Evolutionary conservation across 177 flowering plant species (phyloP).

Genomic region (Telopea speciosissima): DNA sequence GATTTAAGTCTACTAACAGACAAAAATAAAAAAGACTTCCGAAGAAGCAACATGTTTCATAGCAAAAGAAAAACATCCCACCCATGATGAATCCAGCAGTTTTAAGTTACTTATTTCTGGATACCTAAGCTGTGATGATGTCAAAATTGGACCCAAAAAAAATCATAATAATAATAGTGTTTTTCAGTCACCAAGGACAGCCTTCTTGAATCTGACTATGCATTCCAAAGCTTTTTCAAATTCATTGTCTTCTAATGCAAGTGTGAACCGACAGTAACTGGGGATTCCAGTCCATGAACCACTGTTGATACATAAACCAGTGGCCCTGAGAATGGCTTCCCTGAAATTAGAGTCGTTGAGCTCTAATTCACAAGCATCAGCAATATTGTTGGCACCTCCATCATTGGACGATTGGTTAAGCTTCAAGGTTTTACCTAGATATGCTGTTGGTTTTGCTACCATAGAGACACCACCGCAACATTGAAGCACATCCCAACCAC

Average conservation of each 20-base stretch:
- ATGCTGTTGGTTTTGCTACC: conserved; percentile 85
- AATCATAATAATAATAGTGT: background rate
- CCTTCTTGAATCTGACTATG: conserved; percentile 48
- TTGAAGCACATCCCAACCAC: conserved; percentile 83
- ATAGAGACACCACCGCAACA: conserved; percentile 66
- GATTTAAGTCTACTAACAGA: too few relatives aligned
- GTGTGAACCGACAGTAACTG: conserved; percentile 77
- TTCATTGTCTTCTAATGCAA: conserved; percentile 71
- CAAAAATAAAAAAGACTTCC: too few relatives aligned
- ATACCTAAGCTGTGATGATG: background rate
- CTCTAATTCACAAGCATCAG: conserved; percentile 27
- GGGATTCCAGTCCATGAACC: conserved; percentile 85
- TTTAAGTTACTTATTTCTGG: conserved; percentile 3
- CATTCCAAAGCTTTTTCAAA: conserved; percentile 69
- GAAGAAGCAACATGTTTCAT: too few relatives aligned
- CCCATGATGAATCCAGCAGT: too few relatives aligned
- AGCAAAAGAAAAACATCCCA: too few relatives aligned
- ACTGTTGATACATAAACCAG: conserved; percentile 89
- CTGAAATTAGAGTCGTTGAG: conserved; percentile 64
- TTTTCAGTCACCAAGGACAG: conserved; percentile 13
- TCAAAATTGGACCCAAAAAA: background rate
- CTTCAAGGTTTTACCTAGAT: conserved; percentile 47
- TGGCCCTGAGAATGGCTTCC: conserved; percentile 54
- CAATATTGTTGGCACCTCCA: conserved; percentile 6
- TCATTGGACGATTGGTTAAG: conserved; percentile 15